Evolutionary conservation across 306 rosid genomes (phyloP).

Genomic region (Trifolium fragiferum): DNA sequence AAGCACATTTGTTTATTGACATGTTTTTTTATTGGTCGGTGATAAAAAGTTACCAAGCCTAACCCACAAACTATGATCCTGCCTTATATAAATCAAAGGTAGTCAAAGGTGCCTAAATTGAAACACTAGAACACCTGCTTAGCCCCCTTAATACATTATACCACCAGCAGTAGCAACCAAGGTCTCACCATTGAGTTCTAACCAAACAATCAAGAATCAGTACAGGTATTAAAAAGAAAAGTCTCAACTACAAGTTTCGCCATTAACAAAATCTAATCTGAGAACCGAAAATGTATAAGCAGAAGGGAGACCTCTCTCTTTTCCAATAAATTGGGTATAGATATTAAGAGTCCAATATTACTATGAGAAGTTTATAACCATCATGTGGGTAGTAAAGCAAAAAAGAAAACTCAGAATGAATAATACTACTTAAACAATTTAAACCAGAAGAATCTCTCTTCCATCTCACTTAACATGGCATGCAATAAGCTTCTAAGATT

Average conservation of each 20-base stretch:
- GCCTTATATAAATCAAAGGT: conserved; percentile 20
- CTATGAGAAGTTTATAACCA: neutral
- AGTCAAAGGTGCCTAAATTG: conserved; percentile 12
- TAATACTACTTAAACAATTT: neutral
- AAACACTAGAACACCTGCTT: conserved; percentile 14
- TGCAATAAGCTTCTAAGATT: neutral
- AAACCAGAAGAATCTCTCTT: conserved; percentile 3
- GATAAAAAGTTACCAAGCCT: conserved; percentile 26
- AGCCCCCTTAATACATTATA: neutral
- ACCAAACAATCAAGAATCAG: conserved; percentile 6
- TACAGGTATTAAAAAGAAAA: conserved; percentile 3
- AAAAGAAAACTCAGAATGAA: neutral
- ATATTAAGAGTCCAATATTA: conserved; percentile 6
- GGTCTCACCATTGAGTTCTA: conserved; percentile 22
- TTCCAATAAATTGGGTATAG: neutral
- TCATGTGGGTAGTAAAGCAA: neutral
- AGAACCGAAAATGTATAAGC: conserved; percentile 8
- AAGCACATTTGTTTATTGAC: conserved; percentile 21
- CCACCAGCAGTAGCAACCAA: conserved; percentile 20
- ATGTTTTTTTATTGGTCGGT: conserved; percentile 21
- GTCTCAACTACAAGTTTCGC: conserved; percentile 21
- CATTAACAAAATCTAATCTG: conserved; percentile 11
- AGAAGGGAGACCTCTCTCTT: neutral
- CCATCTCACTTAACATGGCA: conserved; percentile 21
- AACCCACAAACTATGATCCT: neutral